Evolutionary conservation across 2,329 filamentous ascomycete species (phyloP).

Genomic region (Amauroascus niger): DNA sequence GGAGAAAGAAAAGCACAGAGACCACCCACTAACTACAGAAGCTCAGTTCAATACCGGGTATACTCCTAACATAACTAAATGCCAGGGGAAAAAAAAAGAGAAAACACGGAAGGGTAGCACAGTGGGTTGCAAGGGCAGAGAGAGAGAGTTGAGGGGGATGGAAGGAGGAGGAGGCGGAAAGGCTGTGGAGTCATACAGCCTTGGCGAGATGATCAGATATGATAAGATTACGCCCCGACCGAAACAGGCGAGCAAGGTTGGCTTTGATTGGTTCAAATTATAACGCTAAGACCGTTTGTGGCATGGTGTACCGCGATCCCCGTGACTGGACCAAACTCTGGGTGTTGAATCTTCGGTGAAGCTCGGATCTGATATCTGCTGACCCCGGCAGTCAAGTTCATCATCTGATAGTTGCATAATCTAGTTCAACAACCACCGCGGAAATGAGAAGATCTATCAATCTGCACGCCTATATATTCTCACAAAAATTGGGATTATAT

Average conservation of each 20-base stretch:
- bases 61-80: background rate
- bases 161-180: background rate
- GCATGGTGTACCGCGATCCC: background rate
- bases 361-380: constrained; percentile 15
- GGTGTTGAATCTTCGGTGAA: constrained; percentile 6
- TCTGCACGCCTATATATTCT: too few species aligned
- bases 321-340: background rate
- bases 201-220: constrained; percentile 18
- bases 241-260: background rate
- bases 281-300: background rate
- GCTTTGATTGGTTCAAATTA: background rate
- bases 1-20: background rate
- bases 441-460: too few species aligned
- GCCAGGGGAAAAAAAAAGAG: background rate
- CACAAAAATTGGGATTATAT: too few species aligned
- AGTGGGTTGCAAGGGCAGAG: too few species aligned
- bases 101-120: background rate
- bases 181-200: background rate
- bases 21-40: too few species aligned
- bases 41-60: background rate
- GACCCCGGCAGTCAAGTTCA: background rate
- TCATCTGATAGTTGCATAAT: constrained; percentile 13
- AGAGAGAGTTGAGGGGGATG: background rate
- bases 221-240: constrained; percentile 16
- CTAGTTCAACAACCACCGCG: too few species aligned